phyloP scores from a whole-genome alignment of 2,329 filamentous ascomycete species.

The Sporothrix schenckii region DNA sequence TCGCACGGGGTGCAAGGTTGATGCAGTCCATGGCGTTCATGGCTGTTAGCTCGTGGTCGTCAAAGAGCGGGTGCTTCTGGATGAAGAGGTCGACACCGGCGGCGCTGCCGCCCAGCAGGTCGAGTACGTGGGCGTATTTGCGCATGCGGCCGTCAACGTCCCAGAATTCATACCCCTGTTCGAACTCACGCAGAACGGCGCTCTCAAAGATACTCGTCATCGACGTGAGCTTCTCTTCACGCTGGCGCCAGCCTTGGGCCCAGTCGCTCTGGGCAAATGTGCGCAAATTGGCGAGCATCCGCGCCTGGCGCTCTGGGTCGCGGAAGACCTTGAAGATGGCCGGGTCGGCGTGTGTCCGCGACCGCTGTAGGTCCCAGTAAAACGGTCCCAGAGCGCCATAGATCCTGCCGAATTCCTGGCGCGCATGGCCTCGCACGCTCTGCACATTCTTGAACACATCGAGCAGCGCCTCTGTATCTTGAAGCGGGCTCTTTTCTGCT shows the following conservation, averaged over 20 bases:
- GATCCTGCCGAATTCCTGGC: slow-evolving; percentile 87
- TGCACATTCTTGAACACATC: slow-evolving; percentile 69
- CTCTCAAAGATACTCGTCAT: slow-evolving; percentile 87
- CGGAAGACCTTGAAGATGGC: slow-evolving; percentile 83
- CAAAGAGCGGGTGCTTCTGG: slow-evolving; percentile 83
- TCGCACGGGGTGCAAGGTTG: slow-evolving; percentile 56
- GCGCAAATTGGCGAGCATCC: slow-evolving; percentile 80
- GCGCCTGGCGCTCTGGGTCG: slow-evolving; percentile 86
- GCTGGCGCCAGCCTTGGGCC: slow-evolving; percentile 69
- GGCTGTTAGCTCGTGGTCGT: slow-evolving; percentile 69
- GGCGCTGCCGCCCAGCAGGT: slow-evolving; percentile 76
- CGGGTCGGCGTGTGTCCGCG: slow-evolving; percentile 75
- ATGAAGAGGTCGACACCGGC: slow-evolving; percentile 83
- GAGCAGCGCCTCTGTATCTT: slow-evolving; percentile 67
- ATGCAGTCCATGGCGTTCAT: slow-evolving; percentile 77
- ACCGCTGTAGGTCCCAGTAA: slow-evolving; percentile 77
- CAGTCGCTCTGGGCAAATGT: slow-evolving; percentile 81
- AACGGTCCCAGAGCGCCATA: slow-evolving; percentile 88
- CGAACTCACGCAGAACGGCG: slow-evolving; percentile 87
- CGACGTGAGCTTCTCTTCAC: slow-evolving; percentile 71
- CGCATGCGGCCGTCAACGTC: slow-evolving; percentile 89
- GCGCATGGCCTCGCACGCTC: slow-evolving; percentile 81
- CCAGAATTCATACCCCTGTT: slow-evolving; percentile 85
- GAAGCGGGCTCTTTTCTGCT: slow-evolving; percentile 50
- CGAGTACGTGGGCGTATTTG: slow-evolving; percentile 83